A percentile compares a stretch with the other conserved stretches of the same genome.
Evolutionary conservation across 345 rosid genomes (phyloP).

Genomic region (Eucalyptus pauciflora): DNA sequence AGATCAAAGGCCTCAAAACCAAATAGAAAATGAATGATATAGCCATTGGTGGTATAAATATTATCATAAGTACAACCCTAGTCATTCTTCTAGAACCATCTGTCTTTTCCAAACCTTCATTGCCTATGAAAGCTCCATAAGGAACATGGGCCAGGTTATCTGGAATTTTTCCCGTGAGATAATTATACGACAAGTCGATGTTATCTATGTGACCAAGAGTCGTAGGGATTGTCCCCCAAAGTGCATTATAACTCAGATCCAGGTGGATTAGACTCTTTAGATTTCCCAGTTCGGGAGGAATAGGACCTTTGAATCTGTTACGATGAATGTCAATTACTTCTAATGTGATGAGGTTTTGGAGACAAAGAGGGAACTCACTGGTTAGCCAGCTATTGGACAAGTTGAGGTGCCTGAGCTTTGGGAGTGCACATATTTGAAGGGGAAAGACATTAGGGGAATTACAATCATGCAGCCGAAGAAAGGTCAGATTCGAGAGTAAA

Average conservation of each 20-base stretch:
- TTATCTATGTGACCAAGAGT: neutral
- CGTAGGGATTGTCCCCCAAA: accelerated
- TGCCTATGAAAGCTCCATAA: neutral
- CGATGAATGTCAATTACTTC: no score
- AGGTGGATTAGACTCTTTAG: neutral
- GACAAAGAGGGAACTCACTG: neutral
- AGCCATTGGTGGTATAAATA: neutral
- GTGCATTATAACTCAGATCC: neutral
- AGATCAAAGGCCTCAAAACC: no score
- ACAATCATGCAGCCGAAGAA: neutral
- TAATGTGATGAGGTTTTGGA: no score
- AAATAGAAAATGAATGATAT: neutral
- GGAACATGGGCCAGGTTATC: neutral
- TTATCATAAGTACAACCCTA: accelerated
- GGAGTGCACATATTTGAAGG: neutral
- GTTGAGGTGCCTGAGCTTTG: neutral
- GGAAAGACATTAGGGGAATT: neutral
- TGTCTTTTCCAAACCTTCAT: neutral
- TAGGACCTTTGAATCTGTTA: neutral
- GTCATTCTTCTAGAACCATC: neutral
- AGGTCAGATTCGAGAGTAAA: neutral
- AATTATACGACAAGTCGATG: neutral
- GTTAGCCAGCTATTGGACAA: accelerated
- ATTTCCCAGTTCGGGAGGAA: neutral
- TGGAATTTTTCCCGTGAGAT: neutral